Base-by-base conservation (phyloP, 352 stramenopile genomes). In the Phytopythium chamaehyphon region DNA sequence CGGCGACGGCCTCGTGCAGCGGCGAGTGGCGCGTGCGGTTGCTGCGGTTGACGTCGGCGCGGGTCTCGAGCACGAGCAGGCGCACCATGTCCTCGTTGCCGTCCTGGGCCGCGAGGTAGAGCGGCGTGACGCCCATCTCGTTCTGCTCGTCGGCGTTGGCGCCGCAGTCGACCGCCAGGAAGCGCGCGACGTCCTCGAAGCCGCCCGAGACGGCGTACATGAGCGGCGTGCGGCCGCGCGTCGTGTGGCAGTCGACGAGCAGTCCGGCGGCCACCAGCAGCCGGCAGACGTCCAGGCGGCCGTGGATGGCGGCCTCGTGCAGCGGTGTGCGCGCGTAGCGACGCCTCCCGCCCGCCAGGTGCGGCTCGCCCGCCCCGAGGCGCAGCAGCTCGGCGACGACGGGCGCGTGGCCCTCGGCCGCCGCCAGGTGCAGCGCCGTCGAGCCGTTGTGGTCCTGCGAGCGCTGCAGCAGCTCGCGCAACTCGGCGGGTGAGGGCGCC, bases 161-260 rank as follows among this genome's bases (percentile, higher is more conserved):
- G 8, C 54, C 55, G 33, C 73, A 76, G 14, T 86, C 58, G 1
- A 59, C 50, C 4, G 83, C 51, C 6, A 90, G 58, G 22, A 69
- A 88, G 24, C 47, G 50, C 8, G 62, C 70, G 2, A 86, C 51
- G 2, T 73, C 62, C 40, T 87, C 28, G 40, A 87, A 77, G 47
- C 74, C 72, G 35, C 78, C 76, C 40, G 86, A 88, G 15, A 82
- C 71, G 16, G 77, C 73, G 42, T 90, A 90, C 79, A 92, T 86
- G 37, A 92, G 64, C 40, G 76, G 82, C 31, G 82, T 92, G 19
- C 82, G 66, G 12, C 69, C 76, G 38, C 82, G 74, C 21, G 82
- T 92, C 40, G 82, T 92, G 65, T 92, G 82, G 51, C 76, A 87
- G 43, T 88, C 76, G 19, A 92, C 76, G 12, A 89, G 58, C 18